Evolutionary conservation across 495 filamentous ascomycete species (phyloP), one percentile per base, ranked within the genome.

Genomic region (Penicillium dipodomyicola): DNA sequence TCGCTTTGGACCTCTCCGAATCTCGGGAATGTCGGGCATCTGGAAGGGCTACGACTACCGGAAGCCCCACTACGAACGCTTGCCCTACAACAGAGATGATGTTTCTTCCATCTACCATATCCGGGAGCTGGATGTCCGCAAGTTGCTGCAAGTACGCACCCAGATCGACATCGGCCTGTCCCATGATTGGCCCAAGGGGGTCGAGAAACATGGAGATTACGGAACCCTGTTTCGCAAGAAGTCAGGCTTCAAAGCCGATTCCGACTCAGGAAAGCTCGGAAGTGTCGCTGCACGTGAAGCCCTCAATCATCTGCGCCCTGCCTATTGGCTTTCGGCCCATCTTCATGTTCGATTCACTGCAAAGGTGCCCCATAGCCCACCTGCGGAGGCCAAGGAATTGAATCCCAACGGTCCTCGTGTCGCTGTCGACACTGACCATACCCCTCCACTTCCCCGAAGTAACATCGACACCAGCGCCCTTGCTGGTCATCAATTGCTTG

Each of bases 281-380:
- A 97, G 82, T 56, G 69, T 77, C 5, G 92, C 94, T 0, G 92
- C 91, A 0, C 80, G 78, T 59, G 82, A 88, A 43, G 85, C 96
- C 6, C 80, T 97, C 65, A 84, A 94, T 65, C 80, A 90, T 29
- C 73, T 97, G 37, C 79, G 89, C 32, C 94, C 94, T 4, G 74
- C 80, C 0, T 89, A 91, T 65, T 98, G 94, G 94, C 96, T 97
- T 70, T 89, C 92, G 9, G 94, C 92, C 2, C 94, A 98, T 70
- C 58, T 97, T 67, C 94, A 98, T 71, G 84, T 87, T 67, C 92
- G 91, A 64, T 97, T 87, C 63, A 67, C 86, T 3, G 93, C 92
- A 9, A 65, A 85, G 3, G 83, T 94, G 56, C 71, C 80, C 0
- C 89, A 94, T 68, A 75, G 79, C 17, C 66, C 59, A 5, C 37